Evolutionary conservation across 1,284 basidiomycete genomes (phyloP).

Genomic region (Amylostereum areolatum): DNA sequence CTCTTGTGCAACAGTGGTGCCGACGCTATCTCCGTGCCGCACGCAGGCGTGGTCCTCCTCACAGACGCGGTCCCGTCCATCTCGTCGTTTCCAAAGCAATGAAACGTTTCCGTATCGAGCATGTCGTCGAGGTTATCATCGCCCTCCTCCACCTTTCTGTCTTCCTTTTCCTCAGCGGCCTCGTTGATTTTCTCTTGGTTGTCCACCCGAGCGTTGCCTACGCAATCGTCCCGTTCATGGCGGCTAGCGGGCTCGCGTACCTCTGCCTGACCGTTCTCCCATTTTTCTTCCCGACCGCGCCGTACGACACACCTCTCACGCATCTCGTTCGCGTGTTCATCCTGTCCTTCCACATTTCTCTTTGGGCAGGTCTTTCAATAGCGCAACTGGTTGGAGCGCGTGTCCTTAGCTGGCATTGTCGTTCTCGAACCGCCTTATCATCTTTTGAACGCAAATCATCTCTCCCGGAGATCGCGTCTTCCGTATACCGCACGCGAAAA

Average conservation of each 20-base stretch:
- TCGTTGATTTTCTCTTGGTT: neutral
- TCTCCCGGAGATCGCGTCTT: too few species aligned
- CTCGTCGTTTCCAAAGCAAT: constrained; percentile 2
- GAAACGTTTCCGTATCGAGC: neutral
- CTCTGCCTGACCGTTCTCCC: constrained; percentile 5
- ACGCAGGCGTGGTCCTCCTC: constrained; percentile 2
- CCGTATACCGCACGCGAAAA: too few species aligned
- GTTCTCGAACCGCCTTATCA: too few species aligned
- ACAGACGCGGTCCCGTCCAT: neutral
- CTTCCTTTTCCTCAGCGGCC: constrained; percentile 6
- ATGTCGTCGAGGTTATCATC: neutral
- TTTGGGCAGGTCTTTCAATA: too few species aligned
- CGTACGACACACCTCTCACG: constrained; percentile 8
- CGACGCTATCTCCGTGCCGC: neutral
- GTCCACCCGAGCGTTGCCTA: neutral
- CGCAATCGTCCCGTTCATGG: neutral
- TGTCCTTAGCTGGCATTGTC: too few species aligned
- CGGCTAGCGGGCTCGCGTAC: neutral
- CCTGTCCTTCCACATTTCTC: too few species aligned
- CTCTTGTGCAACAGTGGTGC: neutral
- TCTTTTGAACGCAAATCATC: too few species aligned
- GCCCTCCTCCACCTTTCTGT: constrained; percentile 5
- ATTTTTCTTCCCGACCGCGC: constrained; percentile 2
- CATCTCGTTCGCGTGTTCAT: neutral
- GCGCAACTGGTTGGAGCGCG: too few species aligned